Evolutionary conservation across 129 eudicot species (phyloP), one percentile per base, ranked within the genome.

Genomic region (Helianthus tuberosus): DNA sequence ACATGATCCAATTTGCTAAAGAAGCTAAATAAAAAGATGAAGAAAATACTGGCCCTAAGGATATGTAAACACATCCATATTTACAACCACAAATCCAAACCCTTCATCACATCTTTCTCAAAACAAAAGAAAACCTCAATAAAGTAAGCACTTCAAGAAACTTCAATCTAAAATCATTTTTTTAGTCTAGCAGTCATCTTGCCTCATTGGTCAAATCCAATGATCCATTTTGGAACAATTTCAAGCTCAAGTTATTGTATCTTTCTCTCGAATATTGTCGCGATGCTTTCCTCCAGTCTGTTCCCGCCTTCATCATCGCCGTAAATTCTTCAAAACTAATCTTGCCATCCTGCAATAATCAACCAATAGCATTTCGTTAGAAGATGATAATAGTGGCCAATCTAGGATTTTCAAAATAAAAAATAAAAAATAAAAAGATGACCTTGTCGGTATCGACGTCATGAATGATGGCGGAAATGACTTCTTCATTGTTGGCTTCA

Each of bases 391-490:
- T 5, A 36, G 6, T 35, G 39, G 23, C 23, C 17, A 39, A 6
- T 43, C 10, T 43, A 43, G 47, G 47, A 43, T 43, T 43, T 43
- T 43, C 3, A 13, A 17, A 11, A 41, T 1, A 11, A 62, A 23
- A 1, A 7, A 29, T 47, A 16, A 4, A 6, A 5, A 27, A 27
- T 27, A 1, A 2, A 1, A 66, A 44, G 50, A 4, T 11, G 54
- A 94, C 98, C 98, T 94, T 90, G 79, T 94, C 97, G 1, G 98
- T 94, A 69, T 94, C 98, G 14, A 94, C 98, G 27, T 94, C 98
- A 13, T 83, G 98, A 47, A 94, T 94, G 64, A 94, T 94, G 68
- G 98, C 96, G 47, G 77, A 71, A 46, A 90, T 90, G 20, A 94
- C 98, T 77, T 94, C 98, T 74, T 90, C 97, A 25, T 66, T 86